Percentiles rank a stretch among this genome's conserved stretches.
Evolutionary conservation across 176 grass and related monocot genomes (phyloP).

Genomic region (Zea luxurians): DNA sequence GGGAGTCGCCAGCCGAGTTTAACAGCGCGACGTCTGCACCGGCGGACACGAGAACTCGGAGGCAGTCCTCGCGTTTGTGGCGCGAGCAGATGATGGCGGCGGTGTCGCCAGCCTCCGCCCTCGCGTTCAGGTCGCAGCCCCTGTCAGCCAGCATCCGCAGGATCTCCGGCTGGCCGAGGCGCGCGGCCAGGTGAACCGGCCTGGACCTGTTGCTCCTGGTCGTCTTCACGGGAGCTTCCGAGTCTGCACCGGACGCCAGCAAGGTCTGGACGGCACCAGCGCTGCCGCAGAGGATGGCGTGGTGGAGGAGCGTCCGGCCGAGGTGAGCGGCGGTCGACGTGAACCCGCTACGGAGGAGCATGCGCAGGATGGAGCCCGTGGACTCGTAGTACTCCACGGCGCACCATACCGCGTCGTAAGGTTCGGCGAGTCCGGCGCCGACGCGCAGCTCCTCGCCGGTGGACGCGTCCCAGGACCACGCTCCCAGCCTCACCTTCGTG

Average conservation of each 20-base stretch:
- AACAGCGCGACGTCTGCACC: conserved; percentile 72
- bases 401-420: conserved; percentile 81
- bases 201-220: conserved; percentile 50
- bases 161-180: conserved; percentile 61
- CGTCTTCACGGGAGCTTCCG: conserved; percentile 58
- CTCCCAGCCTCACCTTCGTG: conserved; percentile 71
- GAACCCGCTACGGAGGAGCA: conserved; percentile 68
- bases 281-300: conserved; percentile 85
- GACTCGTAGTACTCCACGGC: conserved; percentile 92
- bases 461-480: conserved; percentile 87
- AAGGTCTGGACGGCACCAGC: conserved; percentile 58
- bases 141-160: conserved; percentile 50
- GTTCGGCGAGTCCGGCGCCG: conserved; percentile 82
- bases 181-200: conserved; percentile 70
- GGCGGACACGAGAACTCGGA: conserved; percentile 53
- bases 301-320: conserved; percentile 78
- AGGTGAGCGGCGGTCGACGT: conserved; percentile 40
- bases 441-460: conserved; percentile 93
- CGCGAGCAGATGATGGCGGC: conserved; percentile 49
- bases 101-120: conserved; percentile 63
- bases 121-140: conserved; percentile 65
- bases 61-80: conserved; percentile 66
- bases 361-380: conserved; percentile 60
- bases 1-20: conserved; percentile 56
- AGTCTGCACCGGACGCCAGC: conserved; percentile 55